phyloP scores from a whole-genome alignment of 208 protist species.

The Sergeia podlipaevii region DNA sequence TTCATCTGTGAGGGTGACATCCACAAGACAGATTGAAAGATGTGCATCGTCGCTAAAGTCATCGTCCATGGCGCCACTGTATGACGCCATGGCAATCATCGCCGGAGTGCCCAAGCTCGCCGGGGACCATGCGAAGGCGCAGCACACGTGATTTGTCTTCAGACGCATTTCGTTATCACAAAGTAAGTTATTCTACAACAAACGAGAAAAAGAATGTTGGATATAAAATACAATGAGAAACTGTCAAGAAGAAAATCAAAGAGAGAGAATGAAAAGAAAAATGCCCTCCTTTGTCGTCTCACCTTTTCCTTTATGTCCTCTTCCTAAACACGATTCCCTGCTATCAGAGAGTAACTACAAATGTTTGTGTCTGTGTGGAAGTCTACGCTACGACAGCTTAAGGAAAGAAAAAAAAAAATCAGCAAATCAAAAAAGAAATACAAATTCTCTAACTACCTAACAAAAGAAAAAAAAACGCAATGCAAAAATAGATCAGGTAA shows the following conservation, averaged over 20 bases:
- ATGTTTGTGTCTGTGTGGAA: not conserved
- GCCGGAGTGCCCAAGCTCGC: constrained; percentile 35
- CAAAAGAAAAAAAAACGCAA: constrained; percentile 1
- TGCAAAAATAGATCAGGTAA: not conserved
- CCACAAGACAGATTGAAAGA: constrained; percentile 61
- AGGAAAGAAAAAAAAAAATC: constrained; percentile 6
- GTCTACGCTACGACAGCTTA: too few species aligned
- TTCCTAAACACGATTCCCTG: too few species aligned
- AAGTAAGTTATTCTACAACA: not conserved
- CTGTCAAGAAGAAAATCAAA: too few species aligned
- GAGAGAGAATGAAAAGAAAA: too few species aligned
- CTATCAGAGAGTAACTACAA: not conserved
- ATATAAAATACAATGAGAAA: too few species aligned
- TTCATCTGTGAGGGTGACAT: constrained; percentile 69
- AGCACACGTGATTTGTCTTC: constrained; percentile 51
- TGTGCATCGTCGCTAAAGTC: constrained; percentile 66
- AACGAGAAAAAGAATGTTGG: not conserved
- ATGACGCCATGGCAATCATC: constrained; percentile 65
- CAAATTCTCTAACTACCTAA: not conserved
- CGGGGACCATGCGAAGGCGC: constrained; percentile 79
- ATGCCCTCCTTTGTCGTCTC: too few species aligned
- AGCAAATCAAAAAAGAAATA: too few species aligned
- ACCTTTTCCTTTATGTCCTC: too few species aligned
- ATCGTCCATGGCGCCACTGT: constrained; percentile 66
- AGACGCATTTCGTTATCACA: constrained; percentile 39